These are phyloP conservation scores for Penicillium coffeae DNA, from an alignment of 495 filamentous ascomycete genomes.

Conservation along the genomic window DNA sequence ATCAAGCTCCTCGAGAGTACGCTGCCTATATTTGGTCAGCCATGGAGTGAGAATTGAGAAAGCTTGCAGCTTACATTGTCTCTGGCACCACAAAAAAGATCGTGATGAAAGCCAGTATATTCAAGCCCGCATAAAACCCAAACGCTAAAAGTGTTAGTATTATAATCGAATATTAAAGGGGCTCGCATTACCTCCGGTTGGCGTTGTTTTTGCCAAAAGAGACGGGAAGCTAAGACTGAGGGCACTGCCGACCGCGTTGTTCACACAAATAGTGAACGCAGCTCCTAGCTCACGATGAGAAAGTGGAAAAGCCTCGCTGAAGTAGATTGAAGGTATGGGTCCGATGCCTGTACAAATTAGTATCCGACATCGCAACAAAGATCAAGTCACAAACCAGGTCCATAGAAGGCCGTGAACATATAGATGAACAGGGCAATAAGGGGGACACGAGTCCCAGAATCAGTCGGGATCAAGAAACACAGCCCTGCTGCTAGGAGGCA, in stretches of 20 bases:
- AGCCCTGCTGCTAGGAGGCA: constrained; percentile 67
- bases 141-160: constrained; percentile 47
- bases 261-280: constrained; percentile 12
- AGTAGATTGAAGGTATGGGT: constrained; percentile 67
- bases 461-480: constrained; percentile 58
- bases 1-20: constrained; percentile 75
- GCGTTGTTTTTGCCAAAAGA: constrained; percentile 64
- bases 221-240: constrained; percentile 55
- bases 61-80: constrained; percentile 34
- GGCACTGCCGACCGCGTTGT: constrained; percentile 10
- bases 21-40: constrained; percentile 48
- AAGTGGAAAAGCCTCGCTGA: constrained; percentile 74
- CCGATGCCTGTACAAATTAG: constrained; percentile 35
- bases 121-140: constrained; percentile 52
- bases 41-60: neutral
- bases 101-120: constrained; percentile 62
- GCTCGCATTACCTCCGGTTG: constrained; percentile 58
- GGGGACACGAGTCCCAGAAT: constrained; percentile 48
- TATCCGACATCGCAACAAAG: neutral
- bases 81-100: constrained; percentile 73
- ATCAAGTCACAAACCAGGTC: constrained; percentile 37
- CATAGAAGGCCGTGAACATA: constrained; percentile 62
- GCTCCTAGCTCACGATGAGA: constrained; percentile 51
- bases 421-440: constrained; percentile 62
- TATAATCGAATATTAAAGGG: constrained; percentile 54